Base-by-base conservation (phyloP, 257 asterid species). In the Echites panduratus region DNA sequence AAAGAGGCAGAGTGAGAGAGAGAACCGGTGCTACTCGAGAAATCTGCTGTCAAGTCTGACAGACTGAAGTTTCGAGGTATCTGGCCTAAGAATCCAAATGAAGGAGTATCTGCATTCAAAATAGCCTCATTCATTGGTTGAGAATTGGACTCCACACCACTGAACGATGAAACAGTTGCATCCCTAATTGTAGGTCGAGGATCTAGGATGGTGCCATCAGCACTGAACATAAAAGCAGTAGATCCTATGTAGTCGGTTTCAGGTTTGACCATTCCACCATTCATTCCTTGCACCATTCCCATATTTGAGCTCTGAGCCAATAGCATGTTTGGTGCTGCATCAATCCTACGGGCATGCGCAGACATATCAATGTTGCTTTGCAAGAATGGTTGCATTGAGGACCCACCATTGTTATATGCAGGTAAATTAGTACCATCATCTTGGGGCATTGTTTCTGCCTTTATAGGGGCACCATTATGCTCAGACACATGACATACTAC, bases 51-150 rank as follows among this genome's bases (percentile, higher is more conserved):
- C 85, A 94, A 74, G 78, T 91, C 97, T 3, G 98, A 88, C 70
- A 91, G 82, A 76, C 98, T 91, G 84, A 94, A 94, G 82, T 85
- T 89, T 26, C 95, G 93, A 47, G 98, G 95, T 41, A 94, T 88
- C 87, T 89, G 98, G 68, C 96, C 91, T 84, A 94, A 80, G 58
- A 87, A 82, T 50, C 96, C 96, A 71, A 84, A 83, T 10, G 92
- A 72, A 78, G 83, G 75, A 54, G 74, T 70, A 77, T 86, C 93
- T 6, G 83, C 80, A 75, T 87, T 93, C 78, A 88, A 70, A 57
- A 82, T 71, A 19, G 82, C 62, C 82, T 81, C 96, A 12, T 78
- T 79, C 82, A 87, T 52, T 0, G 87, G 75, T 68, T 84, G 94
- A 7, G 89, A 72, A 74, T 84, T 84, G 69, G 95, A 73, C 75